These are phyloP conservation scores for Brassica hybrid DNA, from an alignment of 441 rosid species.

Conservation along the genomic window DNA sequence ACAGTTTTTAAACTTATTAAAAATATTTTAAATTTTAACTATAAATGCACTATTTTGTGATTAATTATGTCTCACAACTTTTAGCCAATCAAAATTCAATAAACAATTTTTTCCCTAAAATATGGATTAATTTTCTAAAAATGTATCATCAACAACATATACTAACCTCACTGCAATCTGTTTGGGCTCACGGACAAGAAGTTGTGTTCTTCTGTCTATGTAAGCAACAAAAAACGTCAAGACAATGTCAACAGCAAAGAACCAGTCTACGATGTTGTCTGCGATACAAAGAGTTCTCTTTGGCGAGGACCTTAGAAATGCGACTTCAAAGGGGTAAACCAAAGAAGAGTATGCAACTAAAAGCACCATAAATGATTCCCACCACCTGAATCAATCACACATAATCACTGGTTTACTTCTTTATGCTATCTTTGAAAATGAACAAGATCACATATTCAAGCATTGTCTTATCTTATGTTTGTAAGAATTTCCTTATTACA, in stretches of 20 bases:
- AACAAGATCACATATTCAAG: too few relatives aligned
- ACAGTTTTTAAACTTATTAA: too few relatives aligned
- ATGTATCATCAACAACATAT: background rate
- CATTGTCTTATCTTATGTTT: too few relatives aligned
- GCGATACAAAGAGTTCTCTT: slow-evolving; percentile 47
- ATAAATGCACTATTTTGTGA: too few relatives aligned
- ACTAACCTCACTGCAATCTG: slow-evolving; percentile 69
- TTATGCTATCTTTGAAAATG: background rate
- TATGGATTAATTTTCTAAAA: background rate
- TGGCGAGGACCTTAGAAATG: slow-evolving; percentile 52
- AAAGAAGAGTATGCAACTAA: slow-evolving; percentile 69
- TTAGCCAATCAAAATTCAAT: too few relatives aligned
- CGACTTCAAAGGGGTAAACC: slow-evolving; percentile 68
- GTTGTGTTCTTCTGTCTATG: slow-evolving; percentile 58
- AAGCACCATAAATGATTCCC: slow-evolving; percentile 70
- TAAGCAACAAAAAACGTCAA: slow-evolving; percentile 64
- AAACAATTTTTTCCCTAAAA: too few relatives aligned
- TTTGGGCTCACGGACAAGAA: slow-evolving; percentile 56
- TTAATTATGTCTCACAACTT: too few relatives aligned
- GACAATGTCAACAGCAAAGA: slow-evolving; percentile 66
- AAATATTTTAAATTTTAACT: too few relatives aligned
- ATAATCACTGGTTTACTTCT: background rate
- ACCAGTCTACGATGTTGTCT: slow-evolving; percentile 64
- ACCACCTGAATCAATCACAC: slow-evolving; percentile 49
- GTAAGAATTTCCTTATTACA: background rate